These are phyloP conservation scores for Coemansia sp. DNA, from an alignment of 192 early-diverging fungal genomes.

Conservation along the genomic window DNA sequence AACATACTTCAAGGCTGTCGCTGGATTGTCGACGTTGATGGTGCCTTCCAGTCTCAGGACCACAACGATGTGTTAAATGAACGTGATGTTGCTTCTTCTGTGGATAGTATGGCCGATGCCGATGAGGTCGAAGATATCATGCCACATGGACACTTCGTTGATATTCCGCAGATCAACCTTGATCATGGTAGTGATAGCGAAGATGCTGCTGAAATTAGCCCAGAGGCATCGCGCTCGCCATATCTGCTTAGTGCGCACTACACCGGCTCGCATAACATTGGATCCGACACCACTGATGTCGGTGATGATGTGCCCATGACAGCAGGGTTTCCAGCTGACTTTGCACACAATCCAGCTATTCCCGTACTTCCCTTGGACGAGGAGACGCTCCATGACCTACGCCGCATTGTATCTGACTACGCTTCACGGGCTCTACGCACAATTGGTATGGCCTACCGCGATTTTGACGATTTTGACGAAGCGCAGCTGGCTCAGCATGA, in stretches of 20 bases:
- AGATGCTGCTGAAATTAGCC: conserved; percentile 1
- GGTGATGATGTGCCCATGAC: conserved; percentile 23
- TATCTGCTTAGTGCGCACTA: conserved; percentile 51
- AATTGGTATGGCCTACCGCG: conserved; percentile 82
- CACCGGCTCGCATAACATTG: conserved; percentile 29
- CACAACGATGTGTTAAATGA: conserved; percentile 43
- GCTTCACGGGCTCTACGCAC: conserved; percentile 79
- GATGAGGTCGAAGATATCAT: conserved; percentile 14
- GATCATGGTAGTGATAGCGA: conserved; percentile 49
- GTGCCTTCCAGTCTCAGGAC: conserved; percentile 53
- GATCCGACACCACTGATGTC: conserved; percentile 53
- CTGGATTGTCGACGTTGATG: conserved; percentile 59
- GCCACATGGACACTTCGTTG: conserved; percentile 11
- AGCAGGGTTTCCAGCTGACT: conserved; percentile 35
- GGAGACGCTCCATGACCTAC: conserved; percentile 50
- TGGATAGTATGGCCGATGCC: conserved; percentile 9
- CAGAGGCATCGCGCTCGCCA: conserved; percentile 11
- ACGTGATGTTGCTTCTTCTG: conserved; percentile 1
- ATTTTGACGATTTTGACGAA: conserved; percentile 67
- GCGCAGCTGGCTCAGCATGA: conserved; percentile 42
- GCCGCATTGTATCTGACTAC: conserved; percentile 45
- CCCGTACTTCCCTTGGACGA: conserved; percentile 52
- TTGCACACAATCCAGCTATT: conserved; percentile 52
- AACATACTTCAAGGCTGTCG: conserved; percentile 70
- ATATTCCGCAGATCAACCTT: conserved; percentile 54